phyloP scores from a whole-genome alignment of 495 filamentous ascomycete species.

The Penicillium fimorum region DNA sequence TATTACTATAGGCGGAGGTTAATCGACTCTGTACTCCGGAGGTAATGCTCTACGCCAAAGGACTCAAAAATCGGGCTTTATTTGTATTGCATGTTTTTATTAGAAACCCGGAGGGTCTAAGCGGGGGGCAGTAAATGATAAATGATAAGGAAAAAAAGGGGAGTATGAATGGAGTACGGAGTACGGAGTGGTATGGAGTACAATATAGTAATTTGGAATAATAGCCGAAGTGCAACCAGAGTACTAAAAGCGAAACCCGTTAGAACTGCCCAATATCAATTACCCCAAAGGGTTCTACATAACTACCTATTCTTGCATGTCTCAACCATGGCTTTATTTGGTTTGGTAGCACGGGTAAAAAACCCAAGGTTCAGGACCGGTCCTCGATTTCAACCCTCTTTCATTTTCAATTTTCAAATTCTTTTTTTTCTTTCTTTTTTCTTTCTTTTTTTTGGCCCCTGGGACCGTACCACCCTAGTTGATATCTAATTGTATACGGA shows the following conservation, averaged over 20 bases:
- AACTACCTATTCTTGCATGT: conserved; percentile 10
- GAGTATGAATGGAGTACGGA: not conserved
- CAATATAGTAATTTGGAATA: not conserved
- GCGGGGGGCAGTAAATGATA: not conserved
- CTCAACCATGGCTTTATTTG: conserved; percentile 15
- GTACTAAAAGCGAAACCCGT: conserved; percentile 1
- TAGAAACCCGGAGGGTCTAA: not conserved
- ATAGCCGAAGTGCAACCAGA: not conserved
- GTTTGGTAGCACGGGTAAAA: conserved; percentile 17
- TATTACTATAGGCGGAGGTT: conserved; percentile 3
- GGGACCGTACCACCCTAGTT: not conserved
- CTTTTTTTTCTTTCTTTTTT: not conserved
- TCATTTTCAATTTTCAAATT: not conserved
- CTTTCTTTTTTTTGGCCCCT: not conserved
- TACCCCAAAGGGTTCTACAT: conserved; percentile 1
- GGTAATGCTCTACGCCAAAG: not conserved
- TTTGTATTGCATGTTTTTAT: conserved; percentile 3
- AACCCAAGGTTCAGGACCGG: conserved; percentile 21
- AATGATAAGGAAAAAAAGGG: conserved; percentile 1
- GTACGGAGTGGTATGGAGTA: not conserved
- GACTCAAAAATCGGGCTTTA: conserved; percentile 9
- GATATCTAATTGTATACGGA: not conserved
- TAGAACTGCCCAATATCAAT: not conserved
- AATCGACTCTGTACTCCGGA: conserved; percentile 17
- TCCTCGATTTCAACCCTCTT: conserved; percentile 4